Percentiles rank a stretch among this genome's conserved stretches.
phyloP scores from a whole-genome alignment of 1,284 basidiomycete species.

The Apiotrichum gracile region DNA sequence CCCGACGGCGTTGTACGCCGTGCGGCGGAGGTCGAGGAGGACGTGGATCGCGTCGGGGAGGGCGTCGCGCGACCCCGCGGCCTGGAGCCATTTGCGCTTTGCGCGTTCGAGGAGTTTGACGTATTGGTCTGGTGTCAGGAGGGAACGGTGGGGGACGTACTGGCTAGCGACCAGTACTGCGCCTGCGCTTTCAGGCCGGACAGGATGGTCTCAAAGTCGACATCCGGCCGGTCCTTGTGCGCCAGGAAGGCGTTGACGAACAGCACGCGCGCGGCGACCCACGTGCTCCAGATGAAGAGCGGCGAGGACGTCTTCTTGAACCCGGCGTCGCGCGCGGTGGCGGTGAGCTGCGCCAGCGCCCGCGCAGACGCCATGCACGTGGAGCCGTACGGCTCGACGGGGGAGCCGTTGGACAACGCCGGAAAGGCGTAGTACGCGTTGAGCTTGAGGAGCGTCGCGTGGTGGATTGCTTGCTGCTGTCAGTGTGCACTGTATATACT shows the following conservation, averaged over 20 bases:
- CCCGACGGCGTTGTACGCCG: constrained; percentile 41
- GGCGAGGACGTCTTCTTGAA: constrained; percentile 28
- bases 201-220: constrained; percentile 40
- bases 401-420: constrained; percentile 37
- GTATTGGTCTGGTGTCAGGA: constrained; percentile 37
- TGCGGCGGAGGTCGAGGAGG: constrained; percentile 44
- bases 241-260: constrained; percentile 42
- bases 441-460: constrained; percentile 46
- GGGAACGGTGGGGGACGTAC: constrained; percentile 21
- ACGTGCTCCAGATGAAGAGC: constrained; percentile 44
- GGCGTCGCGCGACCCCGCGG: constrained; percentile 20
- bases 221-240: constrained; percentile 28
- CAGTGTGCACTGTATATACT: not conserved
- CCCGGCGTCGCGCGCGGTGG: constrained; percentile 23
- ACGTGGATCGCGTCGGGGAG: constrained; percentile 46
- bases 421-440: constrained; percentile 46
- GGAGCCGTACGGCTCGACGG: constrained; percentile 39
- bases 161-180: constrained; percentile 40
- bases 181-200: constrained; percentile 33
- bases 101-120: constrained; percentile 44
- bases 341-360: constrained; percentile 29
- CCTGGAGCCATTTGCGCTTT: constrained; percentile 35
- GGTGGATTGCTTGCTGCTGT: constrained; percentile 39
- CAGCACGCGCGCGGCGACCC: constrained; percentile 45
- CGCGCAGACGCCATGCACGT: constrained; percentile 31